Conservation (phyloP, 2,329 filamentous ascomycete species). For the Metarhizium sp. region DNA sequence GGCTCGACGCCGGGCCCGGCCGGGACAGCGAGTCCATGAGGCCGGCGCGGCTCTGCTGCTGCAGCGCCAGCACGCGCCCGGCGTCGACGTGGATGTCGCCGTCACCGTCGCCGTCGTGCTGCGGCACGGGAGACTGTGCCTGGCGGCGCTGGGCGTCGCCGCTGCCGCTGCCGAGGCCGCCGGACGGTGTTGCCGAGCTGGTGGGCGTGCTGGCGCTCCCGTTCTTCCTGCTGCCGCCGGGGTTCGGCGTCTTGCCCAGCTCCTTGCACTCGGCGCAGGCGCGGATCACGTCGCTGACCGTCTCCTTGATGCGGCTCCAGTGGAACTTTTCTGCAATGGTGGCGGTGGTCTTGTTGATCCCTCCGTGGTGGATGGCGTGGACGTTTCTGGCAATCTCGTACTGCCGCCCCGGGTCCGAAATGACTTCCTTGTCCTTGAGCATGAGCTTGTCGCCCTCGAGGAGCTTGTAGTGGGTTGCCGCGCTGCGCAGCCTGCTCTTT, state of each 20-base stretch:
- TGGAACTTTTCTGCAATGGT: slow-evolving; percentile 90
- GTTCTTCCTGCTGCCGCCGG: slow-evolving; percentile 16
- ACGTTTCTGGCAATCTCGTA: slow-evolving; percentile 77
- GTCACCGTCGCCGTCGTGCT: neutral
- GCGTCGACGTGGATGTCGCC: slow-evolving; percentile 5
- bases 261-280: slow-evolving; percentile 89
- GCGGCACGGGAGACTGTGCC: neutral
- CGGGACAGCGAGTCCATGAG: slow-evolving; percentile 18
- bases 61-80: slow-evolving; percentile 17
- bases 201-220: neutral
- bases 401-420: slow-evolving; percentile 80
- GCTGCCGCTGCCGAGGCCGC: slow-evolving; percentile 1
- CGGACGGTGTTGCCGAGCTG: neutral
- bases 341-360: slow-evolving; percentile 97
- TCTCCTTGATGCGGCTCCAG: slow-evolving; percentile 98
- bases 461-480: slow-evolving; percentile 91
- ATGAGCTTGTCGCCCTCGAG: slow-evolving; percentile 71
- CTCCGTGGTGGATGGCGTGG: slow-evolving; percentile 70
- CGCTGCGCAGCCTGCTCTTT: slow-evolving; percentile 87
- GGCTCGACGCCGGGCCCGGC: slow-evolving; percentile 15
- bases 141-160: neutral
- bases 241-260: slow-evolving; percentile 45
- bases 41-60: slow-evolving; percentile 18
- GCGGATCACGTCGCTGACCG: slow-evolving; percentile 86
- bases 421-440: slow-evolving; percentile 96